Evolutionary conservation across 192 early-diverging fungal genomes (phyloP), one percentile per base, ranked within the genome.

Genomic region (Coemansia sp.): DNA sequence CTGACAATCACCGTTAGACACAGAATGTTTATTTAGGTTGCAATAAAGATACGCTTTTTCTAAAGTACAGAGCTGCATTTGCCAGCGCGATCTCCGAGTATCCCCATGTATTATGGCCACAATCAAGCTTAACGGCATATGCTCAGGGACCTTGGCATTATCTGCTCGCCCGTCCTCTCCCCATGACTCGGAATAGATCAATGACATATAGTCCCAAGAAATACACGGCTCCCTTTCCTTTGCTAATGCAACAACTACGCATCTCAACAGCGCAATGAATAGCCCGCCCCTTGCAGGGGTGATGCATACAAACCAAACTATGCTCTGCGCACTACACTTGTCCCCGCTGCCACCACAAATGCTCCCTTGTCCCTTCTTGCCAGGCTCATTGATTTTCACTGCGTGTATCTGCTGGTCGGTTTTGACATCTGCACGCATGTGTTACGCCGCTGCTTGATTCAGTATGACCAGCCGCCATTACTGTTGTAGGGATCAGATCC

Each of bases 211-310:
- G 48, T 17, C 5, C 48, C 48, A 21, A 49, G 12, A 49, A 49
- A 49, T 22, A 3, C 19, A 49, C 19, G 8, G 15, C 48, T 49
- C 48, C 48, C 48, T n/a, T 21, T 22, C 6, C 21, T 49, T 8
- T 21, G 19, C 2, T 19, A 49, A n/a, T 45, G 41, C 15, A 15
- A n/a, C 25, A 37, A 29, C 15, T 19, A 56, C 15, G 55, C 21
- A 37, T 56, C n/a, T 27, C 35, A n/a, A 37, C 37, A 5, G 32
- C 14, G 32, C 55, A 12, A 57, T 57, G 37, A 58, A 41, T 58
- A 22, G 37, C 56, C 22, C 35, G 19, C 9, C 56, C 55, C 56
- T 58, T 58, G 56, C 56, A 58, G 56, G 56, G 56, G 17, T 9
- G 56, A 8, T 49, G 48, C 48, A 49, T 49, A 49, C 48, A 21